Conservation (phyloP, 805 yeast genomes). For the Wickerhamiella azyma region DNA sequence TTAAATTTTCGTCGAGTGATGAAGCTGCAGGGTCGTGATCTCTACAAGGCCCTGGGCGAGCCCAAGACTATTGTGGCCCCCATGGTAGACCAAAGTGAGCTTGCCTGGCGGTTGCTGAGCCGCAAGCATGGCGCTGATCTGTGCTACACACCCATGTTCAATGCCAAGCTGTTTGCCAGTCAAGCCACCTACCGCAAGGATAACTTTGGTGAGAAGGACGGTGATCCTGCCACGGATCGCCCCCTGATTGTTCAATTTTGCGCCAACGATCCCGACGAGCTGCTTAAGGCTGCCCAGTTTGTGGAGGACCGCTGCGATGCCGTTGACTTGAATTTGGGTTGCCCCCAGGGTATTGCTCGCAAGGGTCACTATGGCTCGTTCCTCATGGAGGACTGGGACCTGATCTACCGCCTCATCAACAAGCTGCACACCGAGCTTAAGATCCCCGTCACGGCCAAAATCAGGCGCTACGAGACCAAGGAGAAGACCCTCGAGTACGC, state of each 20-base stretch:
- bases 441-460: conserved; percentile 90
- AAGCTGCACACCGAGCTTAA: conserved; percentile 61
- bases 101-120: conserved; percentile 86
- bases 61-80: conserved; percentile 92
- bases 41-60: conserved; percentile 52
- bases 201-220: conserved; percentile 57
- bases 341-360: conserved; percentile 95
- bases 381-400: conserved; percentile 92
- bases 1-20: neutral
- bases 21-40: conserved; percentile 45
- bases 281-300: conserved; percentile 64
- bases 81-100: conserved; percentile 94
- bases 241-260: conserved; percentile 92
- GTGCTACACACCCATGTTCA: conserved; percentile 95
- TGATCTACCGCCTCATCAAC: conserved; percentile 56
- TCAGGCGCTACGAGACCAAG: conserved; percentile 74
- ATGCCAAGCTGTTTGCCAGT: conserved; percentile 79
- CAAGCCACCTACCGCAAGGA: conserved; percentile 66
- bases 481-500: conserved; percentile 80
- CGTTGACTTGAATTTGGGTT: conserved; percentile 87
- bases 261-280: conserved; percentile 83
- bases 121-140: conserved; percentile 83
- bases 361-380: conserved; percentile 94
- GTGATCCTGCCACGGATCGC: conserved; percentile 52
- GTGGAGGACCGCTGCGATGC: conserved; percentile 87